Percentiles rank a stretch among this genome's conserved stretches.
These are phyloP conservation scores for Heterobasidion occidentale DNA, from an alignment of 1,284 basidiomycete genomes.

Conservation along the genomic window DNA sequence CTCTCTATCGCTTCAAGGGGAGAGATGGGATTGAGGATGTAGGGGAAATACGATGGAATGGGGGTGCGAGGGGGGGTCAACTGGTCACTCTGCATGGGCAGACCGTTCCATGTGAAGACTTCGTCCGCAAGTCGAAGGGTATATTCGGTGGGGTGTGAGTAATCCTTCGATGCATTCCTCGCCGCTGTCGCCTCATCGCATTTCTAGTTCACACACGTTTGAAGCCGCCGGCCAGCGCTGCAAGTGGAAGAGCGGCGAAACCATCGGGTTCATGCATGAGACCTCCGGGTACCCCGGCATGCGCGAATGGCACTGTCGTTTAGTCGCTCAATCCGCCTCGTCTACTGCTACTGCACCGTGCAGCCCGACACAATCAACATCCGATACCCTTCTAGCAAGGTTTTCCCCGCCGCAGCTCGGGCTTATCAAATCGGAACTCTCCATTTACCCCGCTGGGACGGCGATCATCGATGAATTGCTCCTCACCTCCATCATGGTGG, in stretches of 20 bases:
- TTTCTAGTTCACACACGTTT: background rate
- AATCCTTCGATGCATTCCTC: background rate
- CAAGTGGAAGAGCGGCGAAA: background rate
- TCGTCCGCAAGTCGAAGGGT: background rate
- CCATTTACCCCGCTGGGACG: background rate
- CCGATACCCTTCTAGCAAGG: background rate
- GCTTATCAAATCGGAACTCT: background rate
- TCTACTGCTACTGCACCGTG: background rate
- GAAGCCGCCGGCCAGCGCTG: background rate
- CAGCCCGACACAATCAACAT: background rate
- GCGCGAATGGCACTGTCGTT: background rate
- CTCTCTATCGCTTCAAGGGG: background rate
- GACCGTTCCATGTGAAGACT: background rate
- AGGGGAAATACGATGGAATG: background rate
- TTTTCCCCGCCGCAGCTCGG: background rate
- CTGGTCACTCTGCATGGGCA: background rate
- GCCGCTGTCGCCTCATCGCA: background rate
- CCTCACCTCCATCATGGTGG: background rate
- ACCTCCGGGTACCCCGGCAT: background rate
- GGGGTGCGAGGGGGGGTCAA: background rate
- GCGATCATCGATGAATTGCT: background rate
- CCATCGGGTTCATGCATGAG: background rate
- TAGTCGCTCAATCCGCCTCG: background rate
- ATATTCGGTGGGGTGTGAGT: background rate
- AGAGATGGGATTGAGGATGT: background rate